Evolutionary conservation across 2,329 filamentous ascomycete genomes (phyloP).

Genomic region (Stagonosporopsis vannaccii): DNA sequence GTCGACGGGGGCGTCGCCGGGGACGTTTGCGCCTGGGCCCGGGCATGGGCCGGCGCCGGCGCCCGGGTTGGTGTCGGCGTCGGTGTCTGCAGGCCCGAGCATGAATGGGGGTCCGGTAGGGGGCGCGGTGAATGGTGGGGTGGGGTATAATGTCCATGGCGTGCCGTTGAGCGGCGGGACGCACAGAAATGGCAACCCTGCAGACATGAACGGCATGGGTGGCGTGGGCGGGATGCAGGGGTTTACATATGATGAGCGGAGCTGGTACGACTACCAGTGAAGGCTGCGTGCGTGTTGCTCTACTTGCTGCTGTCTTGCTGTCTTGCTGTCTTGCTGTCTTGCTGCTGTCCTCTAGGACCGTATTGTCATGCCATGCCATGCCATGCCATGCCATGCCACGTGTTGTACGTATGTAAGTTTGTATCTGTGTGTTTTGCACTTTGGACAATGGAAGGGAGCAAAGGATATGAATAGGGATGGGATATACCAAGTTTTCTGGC

Average conservation of each 20-base stretch:
- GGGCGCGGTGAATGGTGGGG: conserved; percentile 11
- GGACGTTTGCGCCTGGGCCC: conserved; percentile 12
- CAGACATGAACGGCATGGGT: conserved; percentile 17
- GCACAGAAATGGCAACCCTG: conserved; percentile 14
- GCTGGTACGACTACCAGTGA: conserved; percentile 30
- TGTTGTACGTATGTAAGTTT: neutral
- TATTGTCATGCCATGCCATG: no score
- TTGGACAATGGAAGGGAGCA: neutral
- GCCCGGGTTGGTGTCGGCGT: no score
- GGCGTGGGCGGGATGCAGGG: conserved; percentile 21
- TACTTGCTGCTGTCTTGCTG: neutral
- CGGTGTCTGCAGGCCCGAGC: neutral
- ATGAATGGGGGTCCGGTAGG: conserved; percentile 32
- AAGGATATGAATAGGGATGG: neutral
- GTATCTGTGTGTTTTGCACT: neutral
- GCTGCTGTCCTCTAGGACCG: no score
- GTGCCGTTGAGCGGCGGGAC: neutral
- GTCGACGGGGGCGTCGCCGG: conserved; percentile 24
- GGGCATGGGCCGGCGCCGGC: no score
- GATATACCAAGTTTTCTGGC: neutral
- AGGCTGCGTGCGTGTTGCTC: neutral
- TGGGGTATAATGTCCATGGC: conserved; percentile 18
- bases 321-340: neutral
- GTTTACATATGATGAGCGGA: conserved; percentile 36
- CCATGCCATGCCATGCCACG: neutral